Evolutionary conservation across 768 basidiomycete genomes (phyloP).

Genomic region (Daedaleopsis sinensis): DNA sequence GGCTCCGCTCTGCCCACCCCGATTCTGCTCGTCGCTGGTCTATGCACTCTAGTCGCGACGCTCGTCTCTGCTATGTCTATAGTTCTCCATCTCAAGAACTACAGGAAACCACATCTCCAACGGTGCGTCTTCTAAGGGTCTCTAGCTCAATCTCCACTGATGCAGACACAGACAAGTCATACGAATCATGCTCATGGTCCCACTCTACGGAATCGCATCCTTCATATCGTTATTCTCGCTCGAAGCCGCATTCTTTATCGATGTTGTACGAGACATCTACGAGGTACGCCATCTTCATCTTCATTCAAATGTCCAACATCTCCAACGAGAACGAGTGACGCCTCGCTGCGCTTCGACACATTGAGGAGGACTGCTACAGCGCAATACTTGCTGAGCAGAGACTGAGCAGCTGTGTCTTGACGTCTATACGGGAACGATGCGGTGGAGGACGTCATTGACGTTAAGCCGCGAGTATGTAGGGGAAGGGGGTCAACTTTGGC

Average conservation of each 20-base stretch:
- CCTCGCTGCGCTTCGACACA: no score
- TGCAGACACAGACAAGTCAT: conserved; percentile 73
- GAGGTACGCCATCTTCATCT: conserved; percentile 60
- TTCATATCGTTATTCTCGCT: conserved; percentile 92
- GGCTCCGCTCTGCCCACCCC: conserved; percentile 48
- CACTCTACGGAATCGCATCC: conserved; percentile 88
- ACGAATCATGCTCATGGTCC: conserved; percentile 97
- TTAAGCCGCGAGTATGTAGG: no score
- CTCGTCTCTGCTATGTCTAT: conserved; percentile 75
- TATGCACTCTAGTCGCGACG: conserved; percentile 71
- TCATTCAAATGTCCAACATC: neutral
- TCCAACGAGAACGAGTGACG: no score
- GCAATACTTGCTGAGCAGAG: no score
- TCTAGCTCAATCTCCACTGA: no score
- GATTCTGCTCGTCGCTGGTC: conserved; percentile 63
- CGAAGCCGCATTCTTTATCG: conserved; percentile 95
- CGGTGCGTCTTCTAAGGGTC: conserved; percentile 61
- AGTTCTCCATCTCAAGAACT: conserved; percentile 81
- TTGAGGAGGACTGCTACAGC: no score
- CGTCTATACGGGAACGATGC: no score
- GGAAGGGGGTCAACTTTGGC: no score
- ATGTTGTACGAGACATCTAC: conserved; percentile 92
- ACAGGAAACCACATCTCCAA: conserved; percentile 80
- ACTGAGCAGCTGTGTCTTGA: no score
- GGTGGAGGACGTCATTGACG: no score